Conservation (phyloP, 169 alveolate species). For the Plasmodium falciparum region DNA sequence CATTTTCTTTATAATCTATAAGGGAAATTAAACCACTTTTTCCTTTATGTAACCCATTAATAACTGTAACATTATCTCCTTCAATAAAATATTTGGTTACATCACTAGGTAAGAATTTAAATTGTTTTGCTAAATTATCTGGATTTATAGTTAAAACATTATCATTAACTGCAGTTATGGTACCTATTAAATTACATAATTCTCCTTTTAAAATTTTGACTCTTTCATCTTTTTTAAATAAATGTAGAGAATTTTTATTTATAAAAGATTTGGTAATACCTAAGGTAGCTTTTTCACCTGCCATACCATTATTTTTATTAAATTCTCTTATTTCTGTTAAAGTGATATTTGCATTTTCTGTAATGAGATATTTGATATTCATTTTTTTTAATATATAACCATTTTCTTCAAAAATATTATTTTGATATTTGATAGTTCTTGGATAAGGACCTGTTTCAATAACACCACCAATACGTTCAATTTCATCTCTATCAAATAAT, state of each 20-base stretch:
- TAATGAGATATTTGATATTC: slow-evolving; percentile 82
- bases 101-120: slow-evolving; percentile 80
- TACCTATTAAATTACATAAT: slow-evolving; percentile 83
- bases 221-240: slow-evolving; percentile 87
- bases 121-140: slow-evolving; percentile 84
- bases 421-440: slow-evolving; percentile 89
- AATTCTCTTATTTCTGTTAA: slow-evolving; percentile 87
- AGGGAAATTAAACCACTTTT: slow-evolving; percentile 87
- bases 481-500: slow-evolving; percentile 87
- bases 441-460: slow-evolving; percentile 89
- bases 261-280: slow-evolving; percentile 76
- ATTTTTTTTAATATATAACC: slow-evolving; percentile 87
- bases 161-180: slow-evolving; percentile 80
- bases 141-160: slow-evolving; percentile 86
- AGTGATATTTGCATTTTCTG: slow-evolving; percentile 85
- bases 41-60: slow-evolving; percentile 88
- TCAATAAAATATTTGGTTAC: slow-evolving; percentile 85
- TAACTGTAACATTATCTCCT: slow-evolving; percentile 89
- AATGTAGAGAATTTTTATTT: slow-evolving; percentile 76
- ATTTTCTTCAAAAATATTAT: slow-evolving; percentile 87
- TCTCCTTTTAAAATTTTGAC: slow-evolving; percentile 88
- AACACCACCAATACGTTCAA: slow-evolving; percentile 88
- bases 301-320: slow-evolving; percentile 65
- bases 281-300: slow-evolving; percentile 78
- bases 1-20: slow-evolving; percentile 81